Evolutionary conservation across 345 rosid genomes (phyloP).

Genomic region (Erucastrum elatum): DNA sequence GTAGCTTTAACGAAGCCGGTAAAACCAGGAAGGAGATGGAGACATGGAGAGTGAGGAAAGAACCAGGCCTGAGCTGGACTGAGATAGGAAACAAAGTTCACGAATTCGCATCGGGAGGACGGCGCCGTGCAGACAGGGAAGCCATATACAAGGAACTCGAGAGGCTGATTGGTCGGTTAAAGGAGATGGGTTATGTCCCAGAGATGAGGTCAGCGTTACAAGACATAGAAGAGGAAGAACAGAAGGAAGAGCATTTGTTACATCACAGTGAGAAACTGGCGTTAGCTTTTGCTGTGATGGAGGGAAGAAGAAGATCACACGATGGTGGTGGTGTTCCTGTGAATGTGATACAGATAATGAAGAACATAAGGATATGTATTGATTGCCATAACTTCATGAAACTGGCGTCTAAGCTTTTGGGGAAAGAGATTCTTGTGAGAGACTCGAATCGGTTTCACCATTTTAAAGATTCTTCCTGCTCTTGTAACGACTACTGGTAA

Average conservation of each 20-base stretch:
- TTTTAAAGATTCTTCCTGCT: slow-evolving; percentile 60
- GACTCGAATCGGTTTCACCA: slow-evolving; percentile 88
- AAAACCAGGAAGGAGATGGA: slow-evolving; percentile 62
- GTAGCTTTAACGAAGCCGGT: slow-evolving; percentile 69
- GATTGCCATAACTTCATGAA: slow-evolving; percentile 96
- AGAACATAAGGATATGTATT: slow-evolving; percentile 78
- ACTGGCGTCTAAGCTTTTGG: slow-evolving; percentile 59
- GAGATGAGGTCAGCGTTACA: slow-evolving; percentile 67
- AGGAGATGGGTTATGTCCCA: slow-evolving; percentile 72
- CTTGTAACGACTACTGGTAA: slow-evolving; percentile 88
- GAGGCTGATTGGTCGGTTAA: slow-evolving; percentile 55
- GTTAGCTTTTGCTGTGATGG: slow-evolving; percentile 61
- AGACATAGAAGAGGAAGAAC: slow-evolving; percentile 81
- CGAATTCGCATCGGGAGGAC: slow-evolving; percentile 80
- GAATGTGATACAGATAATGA: slow-evolving; percentile 57
- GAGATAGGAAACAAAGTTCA: slow-evolving; percentile 66
- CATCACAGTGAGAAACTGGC: slow-evolving; percentile 90
- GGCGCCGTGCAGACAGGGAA: slow-evolving; percentile 57
- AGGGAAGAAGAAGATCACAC: slow-evolving; percentile 27
- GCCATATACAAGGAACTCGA: slow-evolving; percentile 51
- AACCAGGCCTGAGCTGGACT: slow-evolving; percentile 89
- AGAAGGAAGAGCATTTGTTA: slow-evolving; percentile 67
- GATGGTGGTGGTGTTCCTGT: slow-evolving; percentile 27
- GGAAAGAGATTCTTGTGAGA: slow-evolving; percentile 70
- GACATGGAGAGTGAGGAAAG: slow-evolving; percentile 62